Conservation (phyloP, 208 protist genomes). For the Trypanosomatidae sp. region DNA sequence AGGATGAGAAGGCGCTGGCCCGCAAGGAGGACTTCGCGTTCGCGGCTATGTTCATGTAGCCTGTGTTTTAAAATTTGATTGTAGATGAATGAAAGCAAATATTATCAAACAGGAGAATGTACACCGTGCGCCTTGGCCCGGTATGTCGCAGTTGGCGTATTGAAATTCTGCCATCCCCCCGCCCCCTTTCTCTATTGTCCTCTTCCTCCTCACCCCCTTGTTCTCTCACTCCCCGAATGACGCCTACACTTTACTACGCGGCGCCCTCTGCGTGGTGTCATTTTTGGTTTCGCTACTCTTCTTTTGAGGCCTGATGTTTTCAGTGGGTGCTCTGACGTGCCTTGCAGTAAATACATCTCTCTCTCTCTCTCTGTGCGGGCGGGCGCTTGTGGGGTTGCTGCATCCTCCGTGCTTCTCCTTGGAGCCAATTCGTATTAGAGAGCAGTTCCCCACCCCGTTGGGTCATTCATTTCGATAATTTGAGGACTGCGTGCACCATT, state of each 20-base stretch:
- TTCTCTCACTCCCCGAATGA: background rate
- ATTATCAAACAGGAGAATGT: background rate
- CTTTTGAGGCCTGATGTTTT: background rate
- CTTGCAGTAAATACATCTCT: no score
- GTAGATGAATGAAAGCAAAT: background rate
- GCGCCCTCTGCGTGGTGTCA: no score
- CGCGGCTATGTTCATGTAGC: slow-evolving; percentile 20
- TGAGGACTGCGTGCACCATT: no score
- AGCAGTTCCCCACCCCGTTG: no score
- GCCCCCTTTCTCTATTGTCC: background rate
- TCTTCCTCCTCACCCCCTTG: background rate
- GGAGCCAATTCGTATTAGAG: no score
- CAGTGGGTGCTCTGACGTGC: background rate
- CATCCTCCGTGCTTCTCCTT: no score
- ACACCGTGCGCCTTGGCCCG: background rate
- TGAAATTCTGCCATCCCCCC: background rate
- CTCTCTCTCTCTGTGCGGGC: background rate
- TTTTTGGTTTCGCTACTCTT: background rate
- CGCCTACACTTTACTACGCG: no score
- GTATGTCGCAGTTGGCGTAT: no score
- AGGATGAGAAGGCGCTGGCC: slow-evolving; percentile 6
- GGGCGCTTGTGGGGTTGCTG: no score
- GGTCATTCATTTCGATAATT: no score
- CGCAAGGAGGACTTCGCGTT: slow-evolving; percentile 23
- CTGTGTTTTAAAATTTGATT: background rate